Evolutionary conservation across 306 rosid genomes (phyloP).

Genomic region (Acacia melanoxylon): DNA sequence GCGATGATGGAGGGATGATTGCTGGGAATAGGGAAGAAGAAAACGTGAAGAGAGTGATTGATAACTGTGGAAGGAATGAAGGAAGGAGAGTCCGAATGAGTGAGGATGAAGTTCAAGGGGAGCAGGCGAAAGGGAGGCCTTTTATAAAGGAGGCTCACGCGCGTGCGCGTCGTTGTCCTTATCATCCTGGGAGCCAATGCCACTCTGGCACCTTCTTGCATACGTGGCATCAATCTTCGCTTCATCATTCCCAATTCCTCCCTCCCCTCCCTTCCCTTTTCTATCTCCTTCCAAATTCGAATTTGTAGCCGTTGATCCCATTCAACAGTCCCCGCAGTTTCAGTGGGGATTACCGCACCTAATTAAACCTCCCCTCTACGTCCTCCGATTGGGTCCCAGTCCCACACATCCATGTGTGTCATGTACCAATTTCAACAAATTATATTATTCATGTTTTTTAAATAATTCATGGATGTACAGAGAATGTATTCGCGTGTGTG

Average conservation of each 20-base stretch:
- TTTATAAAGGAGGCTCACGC: constrained; percentile 50
- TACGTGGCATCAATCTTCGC: constrained; percentile 42
- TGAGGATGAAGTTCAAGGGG: constrained; percentile 30
- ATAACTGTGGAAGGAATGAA: constrained; percentile 32
- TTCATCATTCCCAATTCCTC: constrained; percentile 1
- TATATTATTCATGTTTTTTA: no score
- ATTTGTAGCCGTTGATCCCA: constrained; percentile 54
- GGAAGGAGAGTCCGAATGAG: not conserved
- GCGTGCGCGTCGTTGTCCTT: constrained; percentile 48
- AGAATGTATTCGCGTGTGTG: no score
- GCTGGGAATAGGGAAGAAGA: constrained; percentile 35
- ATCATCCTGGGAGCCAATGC: constrained; percentile 35
- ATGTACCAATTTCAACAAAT: not conserved
- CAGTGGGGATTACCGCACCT: not conserved
- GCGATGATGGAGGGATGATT: not conserved
- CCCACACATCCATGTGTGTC: not conserved
- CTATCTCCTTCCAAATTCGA: constrained; percentile 35
- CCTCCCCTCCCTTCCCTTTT: not conserved
- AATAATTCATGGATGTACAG: not conserved
- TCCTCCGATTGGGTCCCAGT: not conserved
- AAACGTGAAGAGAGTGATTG: constrained; percentile 46
- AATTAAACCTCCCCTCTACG: not conserved
- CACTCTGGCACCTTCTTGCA: constrained; percentile 40
- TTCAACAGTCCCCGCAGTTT: not conserved
- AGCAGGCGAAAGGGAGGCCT: constrained; percentile 18